Conservation (phyloP, 202 grass and related monocot genomes). For the Bolboschoenoplectus hybrid region DNA sequence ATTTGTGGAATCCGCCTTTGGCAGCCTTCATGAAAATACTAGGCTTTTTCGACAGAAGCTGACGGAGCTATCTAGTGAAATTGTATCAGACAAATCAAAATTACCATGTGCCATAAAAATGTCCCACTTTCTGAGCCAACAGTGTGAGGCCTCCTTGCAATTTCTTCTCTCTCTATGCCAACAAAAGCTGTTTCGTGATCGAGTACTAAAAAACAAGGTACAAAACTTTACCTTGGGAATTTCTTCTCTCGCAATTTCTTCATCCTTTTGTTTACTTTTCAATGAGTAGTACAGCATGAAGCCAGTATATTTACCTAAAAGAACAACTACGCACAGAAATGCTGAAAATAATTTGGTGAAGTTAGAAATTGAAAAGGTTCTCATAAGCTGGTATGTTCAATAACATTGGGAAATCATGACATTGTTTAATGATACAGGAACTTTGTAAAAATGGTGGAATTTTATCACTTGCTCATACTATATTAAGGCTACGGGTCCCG, state of each 20-base stretch:
- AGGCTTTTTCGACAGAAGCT: constrained; percentile 61
- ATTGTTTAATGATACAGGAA: constrained; percentile 58
- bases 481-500: constrained; percentile 75
- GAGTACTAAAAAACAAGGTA: constrained; percentile 88
- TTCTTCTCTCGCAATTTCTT: background rate
- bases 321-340: background rate
- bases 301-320: constrained; percentile 2
- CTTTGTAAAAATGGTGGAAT: constrained; percentile 89
- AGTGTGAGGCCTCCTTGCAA: constrained; percentile 85
- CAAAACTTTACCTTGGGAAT: too few species aligned
- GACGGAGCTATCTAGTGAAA: constrained; percentile 47
- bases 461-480: constrained; percentile 64
- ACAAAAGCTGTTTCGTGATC: constrained; percentile 84
- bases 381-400: background rate
- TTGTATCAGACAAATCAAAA: constrained; percentile 36
- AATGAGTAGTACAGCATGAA: constrained; percentile 1
- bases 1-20: constrained; percentile 91
- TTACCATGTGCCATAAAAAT: constrained; percentile 50
- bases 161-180: constrained; percentile 93
- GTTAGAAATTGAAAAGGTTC: background rate
- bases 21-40: constrained; percentile 78
- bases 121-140: constrained; percentile 76
- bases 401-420: background rate
- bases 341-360: background rate
- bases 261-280: constrained; percentile 17